A percentile compares a stretch with the other conserved stretches of the same genome.
These are phyloP conservation scores for carrot (Daucus carota) DNA, from an alignment of 129 eudicot genomes.

Conservation along the genomic window DH1_v3.0 NC_030389.2:1714501-1715000, in stretches of 20 bases:
- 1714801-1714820: conserved; percentile 2
- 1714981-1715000: conserved; percentile 46
- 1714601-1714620: conserved; percentile 66
- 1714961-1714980: conserved; percentile 40
- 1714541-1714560: conserved; percentile 50
- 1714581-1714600: conserved; percentile 77
- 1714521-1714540: conserved; percentile 72
- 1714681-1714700: conserved; percentile 29
- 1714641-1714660: conserved; percentile 38
- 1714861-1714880: conserved; percentile 31
- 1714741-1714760: conserved; percentile 5
- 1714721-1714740: conserved; percentile 14
- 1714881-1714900: conserved; percentile 71
- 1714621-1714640: conserved; percentile 51
- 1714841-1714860: conserved; percentile 3
- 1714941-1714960: conserved; percentile 12
- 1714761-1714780: neutral
- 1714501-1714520: conserved; percentile 70
- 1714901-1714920: conserved; percentile 24
- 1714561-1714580: conserved; percentile 55
- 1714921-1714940: conserved; percentile 11
- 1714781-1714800: neutral
- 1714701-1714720: conserved; percentile 23
- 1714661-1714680: conserved; percentile 36
- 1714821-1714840: neutral